phyloP scores from a whole-genome alignment of 129 eudicot species.

The Pulicaria dysenterica region DNA sequence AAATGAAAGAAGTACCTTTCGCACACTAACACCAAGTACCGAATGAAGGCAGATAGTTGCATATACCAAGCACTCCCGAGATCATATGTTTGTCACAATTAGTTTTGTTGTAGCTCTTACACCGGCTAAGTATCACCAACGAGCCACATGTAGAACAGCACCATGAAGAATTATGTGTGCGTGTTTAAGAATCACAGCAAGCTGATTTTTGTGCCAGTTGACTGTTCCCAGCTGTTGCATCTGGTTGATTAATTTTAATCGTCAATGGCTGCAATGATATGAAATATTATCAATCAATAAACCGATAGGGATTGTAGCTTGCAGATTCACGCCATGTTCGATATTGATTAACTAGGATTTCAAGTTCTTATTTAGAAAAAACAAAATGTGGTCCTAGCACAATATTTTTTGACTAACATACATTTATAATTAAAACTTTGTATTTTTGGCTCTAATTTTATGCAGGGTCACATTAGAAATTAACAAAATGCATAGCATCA shows the following conservation, averaged over 20 bases:
- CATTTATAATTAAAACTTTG: no score
- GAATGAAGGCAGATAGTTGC: conserved; percentile 28
- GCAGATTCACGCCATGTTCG: neutral
- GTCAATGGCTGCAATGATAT: conserved; percentile 50
- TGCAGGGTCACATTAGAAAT: neutral
- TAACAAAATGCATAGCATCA: neutral
- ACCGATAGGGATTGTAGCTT: neutral
- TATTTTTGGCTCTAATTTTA: neutral
- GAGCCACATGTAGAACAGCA: neutral
- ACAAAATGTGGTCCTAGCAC: neutral
- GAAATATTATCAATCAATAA: neutral
- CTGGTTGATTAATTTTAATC: conserved; percentile 58
- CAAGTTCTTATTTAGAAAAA: no score
- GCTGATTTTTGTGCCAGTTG: conserved; percentile 56
- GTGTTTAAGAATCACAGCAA: conserved; percentile 60
- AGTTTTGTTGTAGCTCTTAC: neutral
- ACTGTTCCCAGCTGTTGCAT: conserved; percentile 39
- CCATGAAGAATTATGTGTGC: neutral
- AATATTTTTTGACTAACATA: neutral
- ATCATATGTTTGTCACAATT: conserved; percentile 33
- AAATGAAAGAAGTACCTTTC: conserved; percentile 25
- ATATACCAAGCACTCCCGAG: conserved; percentile 31
- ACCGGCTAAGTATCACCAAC: neutral
- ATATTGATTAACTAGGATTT: no score
- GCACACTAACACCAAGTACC: conserved; percentile 36